Evolutionary conservation across 176 grass and related monocot genomes (phyloP).

Genomic region (Paspalum notatum): DNA sequence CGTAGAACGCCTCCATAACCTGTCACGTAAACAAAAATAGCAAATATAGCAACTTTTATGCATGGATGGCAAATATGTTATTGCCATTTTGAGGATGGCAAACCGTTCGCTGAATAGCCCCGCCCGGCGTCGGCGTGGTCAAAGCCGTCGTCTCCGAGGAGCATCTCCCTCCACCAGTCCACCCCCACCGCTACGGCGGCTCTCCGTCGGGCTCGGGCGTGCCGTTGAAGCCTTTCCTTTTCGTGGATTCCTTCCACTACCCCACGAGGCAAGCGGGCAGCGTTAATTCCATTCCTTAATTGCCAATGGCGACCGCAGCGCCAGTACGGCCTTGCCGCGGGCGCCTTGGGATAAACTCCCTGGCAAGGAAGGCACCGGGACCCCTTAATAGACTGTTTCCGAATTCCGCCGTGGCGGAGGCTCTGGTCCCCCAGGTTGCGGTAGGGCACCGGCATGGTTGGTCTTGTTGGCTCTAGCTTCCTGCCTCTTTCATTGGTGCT

Average conservation of each 20-base stretch:
- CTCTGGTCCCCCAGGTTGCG: slow-evolving; percentile 17
- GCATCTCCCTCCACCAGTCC: not conserved
- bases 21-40: too few species aligned
- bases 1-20: too few species aligned
- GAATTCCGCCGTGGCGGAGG: not conserved
- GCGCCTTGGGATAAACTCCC: slow-evolving; percentile 67
- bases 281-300: slow-evolving; percentile 38
- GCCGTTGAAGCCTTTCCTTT: not conserved
- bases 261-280: slow-evolving; percentile 9
- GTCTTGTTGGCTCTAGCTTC: slow-evolving; percentile 15
- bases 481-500: slow-evolving; percentile 26
- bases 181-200: not conserved
- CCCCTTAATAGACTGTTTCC: slow-evolving; percentile 34
- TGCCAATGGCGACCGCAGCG: slow-evolving; percentile 32
- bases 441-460: slow-evolving; percentile 30
- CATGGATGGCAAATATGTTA: too few species aligned
- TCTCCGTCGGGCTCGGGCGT: too few species aligned
- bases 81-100: too few species aligned
- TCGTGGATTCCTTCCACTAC: not conserved
- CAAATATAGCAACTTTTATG: too few species aligned
- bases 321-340: slow-evolving; percentile 39
- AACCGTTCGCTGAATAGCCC: too few species aligned
- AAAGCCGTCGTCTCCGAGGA: slow-evolving; percentile 6
- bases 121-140: not conserved
- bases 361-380: slow-evolving; percentile 58